Evolutionary conservation across 1,284 basidiomycete species (phyloP).

Genomic region (Sanguinoderma infundibulare): DNA sequence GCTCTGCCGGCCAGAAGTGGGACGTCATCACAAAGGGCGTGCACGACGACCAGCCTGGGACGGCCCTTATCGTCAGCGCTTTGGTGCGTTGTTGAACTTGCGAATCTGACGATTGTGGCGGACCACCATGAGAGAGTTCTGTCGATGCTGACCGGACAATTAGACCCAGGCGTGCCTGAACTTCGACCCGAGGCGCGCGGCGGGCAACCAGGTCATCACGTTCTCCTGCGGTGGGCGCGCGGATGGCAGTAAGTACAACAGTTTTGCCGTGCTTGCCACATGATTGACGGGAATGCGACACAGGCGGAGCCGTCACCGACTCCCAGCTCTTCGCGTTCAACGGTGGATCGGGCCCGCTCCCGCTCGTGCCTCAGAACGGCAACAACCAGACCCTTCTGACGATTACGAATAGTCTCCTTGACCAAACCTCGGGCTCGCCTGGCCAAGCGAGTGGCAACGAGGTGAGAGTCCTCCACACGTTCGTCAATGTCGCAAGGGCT

Average conservation of each 20-base stretch:
- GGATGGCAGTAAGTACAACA: constrained; percentile 4
- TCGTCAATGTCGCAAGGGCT: neutral
- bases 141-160: neutral
- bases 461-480: neutral
- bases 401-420: neutral
- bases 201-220: constrained; percentile 7
- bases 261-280: neutral
- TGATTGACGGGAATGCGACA: neutral
- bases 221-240: constrained; percentile 16
- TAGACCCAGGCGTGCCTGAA: constrained; percentile 10
- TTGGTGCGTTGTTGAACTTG: neutral
- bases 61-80: constrained; percentile 5
- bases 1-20: constrained; percentile 7
- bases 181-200: constrained; percentile 12
- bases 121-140: too few species aligned
- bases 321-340: constrained; percentile 13
- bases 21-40: constrained; percentile 7
- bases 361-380: constrained; percentile 7
- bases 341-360: neutral
- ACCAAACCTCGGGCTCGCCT: neutral
- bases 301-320: constrained; percentile 8
- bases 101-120: too few species aligned
- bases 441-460: neutral
- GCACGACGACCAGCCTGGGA: constrained; percentile 7
- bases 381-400: constrained; percentile 3